Percentiles rank a stretch among this genome's conserved stretches.
Evolutionary conservation across 192 early-diverging fungal species (phyloP).

Genomic region (Cetraspora pellucida): DNA sequence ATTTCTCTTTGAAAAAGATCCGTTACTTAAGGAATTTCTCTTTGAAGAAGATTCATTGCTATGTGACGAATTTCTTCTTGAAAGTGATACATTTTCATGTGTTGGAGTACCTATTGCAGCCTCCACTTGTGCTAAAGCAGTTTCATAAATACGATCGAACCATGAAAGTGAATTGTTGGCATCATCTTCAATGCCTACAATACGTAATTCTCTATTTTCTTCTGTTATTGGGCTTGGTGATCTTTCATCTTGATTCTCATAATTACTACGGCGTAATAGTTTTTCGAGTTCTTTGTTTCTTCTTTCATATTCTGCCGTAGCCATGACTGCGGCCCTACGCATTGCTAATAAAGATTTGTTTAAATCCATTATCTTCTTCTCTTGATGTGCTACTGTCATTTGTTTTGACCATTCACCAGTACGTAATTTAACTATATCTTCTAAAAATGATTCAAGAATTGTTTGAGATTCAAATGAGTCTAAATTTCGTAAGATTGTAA

Average conservation of each 20-base stretch:
- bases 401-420: constrained; percentile 49
- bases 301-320: constrained; percentile 51
- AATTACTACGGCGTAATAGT: constrained; percentile 29
- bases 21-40: neutral
- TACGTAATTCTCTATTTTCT: constrained; percentile 1
- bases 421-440: constrained; percentile 58
- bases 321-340: constrained; percentile 58
- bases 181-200: constrained; percentile 4
- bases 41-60: too few species aligned
- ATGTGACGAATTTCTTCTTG: neutral
- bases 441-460: constrained; percentile 57
- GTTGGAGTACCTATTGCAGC: neutral
- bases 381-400: constrained; percentile 49
- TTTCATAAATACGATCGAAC: constrained; percentile 23
- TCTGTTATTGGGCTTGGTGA: constrained; percentile 20
- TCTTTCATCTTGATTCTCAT: neutral
- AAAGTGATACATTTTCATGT: neutral
- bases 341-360: constrained; percentile 59
- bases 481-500: constrained; percentile 53
- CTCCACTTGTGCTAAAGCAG: neutral
- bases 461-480: constrained; percentile 51
- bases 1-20: too few species aligned
- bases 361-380: constrained; percentile 56
- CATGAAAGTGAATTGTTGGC: neutral
- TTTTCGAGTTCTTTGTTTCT: constrained; percentile 47